Evolutionary conservation across 1,139 yeast genomes (phyloP).

Genomic region (Taphrina deformans): DNA sequence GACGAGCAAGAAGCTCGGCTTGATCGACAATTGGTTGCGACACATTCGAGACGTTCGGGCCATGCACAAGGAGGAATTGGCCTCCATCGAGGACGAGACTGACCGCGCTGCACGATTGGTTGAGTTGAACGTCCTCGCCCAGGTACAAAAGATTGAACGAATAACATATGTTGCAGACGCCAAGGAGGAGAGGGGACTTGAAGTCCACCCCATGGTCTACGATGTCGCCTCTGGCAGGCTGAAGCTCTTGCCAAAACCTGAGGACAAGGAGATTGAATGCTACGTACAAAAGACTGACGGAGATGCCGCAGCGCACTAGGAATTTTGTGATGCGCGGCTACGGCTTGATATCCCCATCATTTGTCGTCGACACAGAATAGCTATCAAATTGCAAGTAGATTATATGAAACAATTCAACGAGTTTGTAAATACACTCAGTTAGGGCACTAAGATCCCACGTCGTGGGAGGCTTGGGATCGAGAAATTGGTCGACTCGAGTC

Average conservation of each 20-base stretch:
- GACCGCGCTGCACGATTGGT: conserved; percentile 65
- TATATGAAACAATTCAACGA: not conserved
- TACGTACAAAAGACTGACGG: conserved; percentile 14
- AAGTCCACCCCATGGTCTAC: conserved; percentile 85
- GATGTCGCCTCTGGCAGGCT: conserved; percentile 79
- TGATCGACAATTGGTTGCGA: conserved; percentile 74
- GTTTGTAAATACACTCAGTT: too few species aligned
- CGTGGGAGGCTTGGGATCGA: too few species aligned
- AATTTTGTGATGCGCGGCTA: too few species aligned
- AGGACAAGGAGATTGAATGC: conserved; percentile 41
- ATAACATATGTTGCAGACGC: conserved; percentile 78
- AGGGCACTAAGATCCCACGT: too few species aligned
- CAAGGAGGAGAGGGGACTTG: conserved; percentile 66
- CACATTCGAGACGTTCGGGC: conserved; percentile 72
- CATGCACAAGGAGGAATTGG: conserved; percentile 50
- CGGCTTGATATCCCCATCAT: too few species aligned
- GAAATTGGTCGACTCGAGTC: too few species aligned
- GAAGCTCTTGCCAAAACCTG: conserved; percentile 49
- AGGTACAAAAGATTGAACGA: conserved; percentile 58
- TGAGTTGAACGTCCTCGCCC: conserved; percentile 74
- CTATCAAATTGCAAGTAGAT: too few species aligned
- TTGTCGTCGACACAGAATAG: too few species aligned
- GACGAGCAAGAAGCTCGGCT: conserved; percentile 66
- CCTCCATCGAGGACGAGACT: conserved; percentile 47
- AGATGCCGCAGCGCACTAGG: conserved; percentile 9